A percentile compares a stretch with the other conserved stretches of the same genome.
Conservation (phyloP, 306 rosid species). For the Lathyrus tuberosus region DNA sequence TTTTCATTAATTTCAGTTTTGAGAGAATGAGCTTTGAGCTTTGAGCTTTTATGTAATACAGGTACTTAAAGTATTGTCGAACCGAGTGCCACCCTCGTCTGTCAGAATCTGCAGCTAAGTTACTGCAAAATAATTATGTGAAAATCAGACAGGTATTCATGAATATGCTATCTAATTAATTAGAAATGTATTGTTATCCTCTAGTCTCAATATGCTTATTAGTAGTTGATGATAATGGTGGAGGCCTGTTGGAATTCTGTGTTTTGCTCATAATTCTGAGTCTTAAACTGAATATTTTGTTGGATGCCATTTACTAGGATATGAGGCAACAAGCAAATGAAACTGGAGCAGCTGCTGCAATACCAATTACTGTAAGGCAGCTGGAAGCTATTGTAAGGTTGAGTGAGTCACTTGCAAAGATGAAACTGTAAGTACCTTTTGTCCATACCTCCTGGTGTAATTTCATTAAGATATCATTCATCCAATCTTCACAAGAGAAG, state of each 20-base stretch:
- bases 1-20: slow-evolving; percentile 28
- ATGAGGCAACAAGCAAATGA: slow-evolving; percentile 98
- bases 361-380: slow-evolving; percentile 96
- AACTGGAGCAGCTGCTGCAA: slow-evolving; percentile 86
- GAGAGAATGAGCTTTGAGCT: slow-evolving; percentile 33
- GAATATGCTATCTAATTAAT: slow-evolving; percentile 26
- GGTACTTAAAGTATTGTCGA: slow-evolving; percentile 92
- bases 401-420: slow-evolving; percentile 97
- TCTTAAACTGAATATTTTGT: background rate
- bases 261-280: background rate
- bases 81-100: slow-evolving; percentile 77
- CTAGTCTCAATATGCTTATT: slow-evolving; percentile 21
- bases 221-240: slow-evolving; percentile 13
- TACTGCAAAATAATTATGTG: slow-evolving; percentile 79
- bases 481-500: background rate
- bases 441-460: background rate
- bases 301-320: slow-evolving; percentile 53
- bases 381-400: slow-evolving; percentile 92
- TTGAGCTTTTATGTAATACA: slow-evolving; percentile 44
- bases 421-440: slow-evolving; percentile 75
- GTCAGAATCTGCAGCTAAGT: slow-evolving; percentile 73
- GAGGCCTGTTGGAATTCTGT: slow-evolving; percentile 1
- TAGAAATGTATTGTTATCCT: slow-evolving; percentile 20
- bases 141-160: slow-evolving; percentile 92
- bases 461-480: slow-evolving; percentile 19